A percentile compares a stretch with the other conserved stretches of the same genome.
phyloP scores from a whole-genome alignment of 306 rosid genomes.

The Adenanthera pavonina region DNA sequence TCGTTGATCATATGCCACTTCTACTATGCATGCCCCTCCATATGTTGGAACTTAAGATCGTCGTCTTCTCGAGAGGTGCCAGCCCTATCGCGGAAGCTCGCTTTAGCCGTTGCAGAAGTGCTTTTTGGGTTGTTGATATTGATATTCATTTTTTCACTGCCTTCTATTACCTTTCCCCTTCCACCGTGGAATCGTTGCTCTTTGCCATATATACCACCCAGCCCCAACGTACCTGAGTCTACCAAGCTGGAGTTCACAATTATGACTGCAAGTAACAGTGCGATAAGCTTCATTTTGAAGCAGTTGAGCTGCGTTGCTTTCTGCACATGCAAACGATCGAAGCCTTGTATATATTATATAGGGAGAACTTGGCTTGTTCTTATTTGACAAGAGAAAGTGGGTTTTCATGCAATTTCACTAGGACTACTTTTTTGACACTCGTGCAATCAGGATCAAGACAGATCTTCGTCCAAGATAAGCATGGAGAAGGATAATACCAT shows the following conservation, averaged over 20 bases:
- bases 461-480: conserved; percentile 43
- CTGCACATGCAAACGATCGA: conserved; percentile 1
- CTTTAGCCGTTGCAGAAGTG: conserved; percentile 46
- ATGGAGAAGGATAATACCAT: conserved; percentile 44
- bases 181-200: conserved; percentile 47
- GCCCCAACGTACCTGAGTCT: conserved; percentile 41
- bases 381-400: conserved; percentile 28
- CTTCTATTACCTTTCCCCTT: conserved; percentile 43
- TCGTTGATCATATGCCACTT: background rate
- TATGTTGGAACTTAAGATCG: conserved; percentile 39
- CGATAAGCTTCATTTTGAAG: conserved; percentile 53
- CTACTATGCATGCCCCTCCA: conserved; percentile 30
- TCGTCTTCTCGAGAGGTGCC: conserved; percentile 48
- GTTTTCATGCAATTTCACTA: conserved; percentile 33
- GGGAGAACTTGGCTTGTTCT: conserved; percentile 5
- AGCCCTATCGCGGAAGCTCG: conserved; percentile 39
- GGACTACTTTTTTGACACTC: conserved; percentile 37
- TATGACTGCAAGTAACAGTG: conserved; percentile 42
- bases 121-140: conserved; percentile 33
- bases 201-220: conserved; percentile 56
- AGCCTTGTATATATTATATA: background rate
- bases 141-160: conserved; percentile 39
- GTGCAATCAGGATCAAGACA: conserved; percentile 33
- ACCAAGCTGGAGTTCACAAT: conserved; percentile 42
- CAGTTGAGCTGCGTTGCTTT: conserved; percentile 16